These are phyloP conservation scores for Cercospora beticola DNA, from an alignment of 2,329 filamentous ascomycete genomes.

Conservation along the genomic window DNA sequence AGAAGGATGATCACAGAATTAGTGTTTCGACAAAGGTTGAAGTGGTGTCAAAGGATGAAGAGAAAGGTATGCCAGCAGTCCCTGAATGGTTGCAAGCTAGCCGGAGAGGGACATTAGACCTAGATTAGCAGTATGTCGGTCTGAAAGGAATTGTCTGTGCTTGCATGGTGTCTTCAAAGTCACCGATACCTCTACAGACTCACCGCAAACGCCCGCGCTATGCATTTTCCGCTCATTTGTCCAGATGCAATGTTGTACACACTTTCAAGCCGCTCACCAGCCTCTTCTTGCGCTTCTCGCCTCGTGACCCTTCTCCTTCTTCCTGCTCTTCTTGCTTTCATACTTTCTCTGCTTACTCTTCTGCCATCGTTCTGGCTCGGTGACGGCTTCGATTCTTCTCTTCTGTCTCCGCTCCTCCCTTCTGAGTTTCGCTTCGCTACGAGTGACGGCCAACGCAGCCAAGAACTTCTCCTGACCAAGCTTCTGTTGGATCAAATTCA, in stretches of 20 bases:
- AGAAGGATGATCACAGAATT: conserved; percentile 13
- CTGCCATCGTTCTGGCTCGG: conserved; percentile 74
- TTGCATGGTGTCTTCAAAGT: neutral
- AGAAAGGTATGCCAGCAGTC: conserved; percentile 12
- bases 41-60: conserved; percentile 12
- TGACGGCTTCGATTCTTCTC: conserved; percentile 83
- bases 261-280: conserved; percentile 50
- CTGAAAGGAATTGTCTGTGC: neutral
- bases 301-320: conserved; percentile 74
- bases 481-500: conserved; percentile 81
- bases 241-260: neutral
- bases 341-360: conserved; percentile 78
- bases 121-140: neutral
- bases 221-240: neutral
- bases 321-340: conserved; percentile 78
- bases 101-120: conserved; percentile 15
- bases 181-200: neutral
- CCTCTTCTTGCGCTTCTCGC: conserved; percentile 70
- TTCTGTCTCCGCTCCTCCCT: conserved; percentile 76
- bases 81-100: conserved; percentile 19
- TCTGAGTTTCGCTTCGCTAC: conserved; percentile 68
- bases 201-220: conserved; percentile 17
- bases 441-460: conserved; percentile 68
- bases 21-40: conserved; percentile 14
- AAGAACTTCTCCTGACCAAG: conserved; percentile 79